Evolutionary conservation across 2,329 filamentous ascomycete genomes (phyloP).

Genomic region (Penicillium sp.): DNA sequence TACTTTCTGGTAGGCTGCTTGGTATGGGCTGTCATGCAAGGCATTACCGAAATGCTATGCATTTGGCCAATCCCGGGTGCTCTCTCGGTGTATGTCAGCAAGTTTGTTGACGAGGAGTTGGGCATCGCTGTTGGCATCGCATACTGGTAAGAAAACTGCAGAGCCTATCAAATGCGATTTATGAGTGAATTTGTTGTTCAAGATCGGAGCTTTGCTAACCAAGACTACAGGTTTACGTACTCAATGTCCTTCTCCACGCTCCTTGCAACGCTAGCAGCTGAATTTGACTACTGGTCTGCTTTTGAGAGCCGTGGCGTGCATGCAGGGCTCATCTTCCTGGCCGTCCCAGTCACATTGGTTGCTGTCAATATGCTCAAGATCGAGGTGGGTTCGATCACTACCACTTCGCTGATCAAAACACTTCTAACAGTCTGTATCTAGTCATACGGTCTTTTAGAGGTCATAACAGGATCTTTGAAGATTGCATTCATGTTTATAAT

Average conservation of each 20-base stretch:
- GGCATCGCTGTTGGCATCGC: constrained; percentile 36
- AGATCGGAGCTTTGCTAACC: not conserved
- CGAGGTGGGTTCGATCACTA: constrained; percentile 7
- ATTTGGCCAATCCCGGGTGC: constrained; percentile 42
- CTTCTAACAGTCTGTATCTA: not conserved
- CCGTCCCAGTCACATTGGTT: constrained; percentile 22
- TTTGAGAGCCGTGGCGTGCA: constrained; percentile 17
- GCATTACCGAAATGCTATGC: constrained; percentile 39
- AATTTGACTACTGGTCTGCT: constrained; percentile 29
- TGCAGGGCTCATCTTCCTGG: constrained; percentile 22
- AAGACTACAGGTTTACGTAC: constrained; percentile 28
- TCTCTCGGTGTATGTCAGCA: constrained; percentile 35
- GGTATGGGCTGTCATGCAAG: constrained; percentile 40
- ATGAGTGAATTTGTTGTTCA: not conserved
- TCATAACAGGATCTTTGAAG: constrained; percentile 24
- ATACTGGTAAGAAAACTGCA: constrained; percentile 30
- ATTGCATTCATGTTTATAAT: constrained; percentile 18
- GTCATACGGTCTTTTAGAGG: constrained; percentile 25
- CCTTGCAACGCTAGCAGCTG: constrained; percentile 26
- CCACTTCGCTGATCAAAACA: not conserved
- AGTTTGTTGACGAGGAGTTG: constrained; percentile 40
- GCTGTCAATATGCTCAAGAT: constrained; percentile 21
- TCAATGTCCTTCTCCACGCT: constrained; percentile 30
- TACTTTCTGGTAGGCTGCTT: constrained; percentile 34
- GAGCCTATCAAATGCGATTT: not conserved